Evolutionary conservation across 2,329 filamentous ascomycete genomes (phyloP), one percentile per base, ranked within the genome.

Genomic region (Fusarium palustre): DNA sequence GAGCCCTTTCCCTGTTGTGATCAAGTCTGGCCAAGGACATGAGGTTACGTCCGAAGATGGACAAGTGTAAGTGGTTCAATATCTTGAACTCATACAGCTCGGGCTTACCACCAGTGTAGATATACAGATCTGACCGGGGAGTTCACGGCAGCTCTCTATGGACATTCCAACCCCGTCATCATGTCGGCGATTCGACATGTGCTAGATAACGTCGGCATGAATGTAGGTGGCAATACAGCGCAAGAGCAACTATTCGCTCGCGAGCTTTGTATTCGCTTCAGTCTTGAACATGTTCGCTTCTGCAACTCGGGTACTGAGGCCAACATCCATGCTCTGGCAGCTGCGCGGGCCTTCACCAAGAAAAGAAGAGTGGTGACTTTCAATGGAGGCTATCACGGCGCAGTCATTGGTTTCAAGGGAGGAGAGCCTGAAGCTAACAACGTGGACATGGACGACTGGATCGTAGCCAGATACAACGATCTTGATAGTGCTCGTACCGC

Each of bases 291-390:
- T 15, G 78, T 90, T 5, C 82, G 89, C 2, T 90, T 91, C 76
- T 84, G 86, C 42, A 91, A 91, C 76, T 89, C 87, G 0, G 89
- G 89, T 3, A 91, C 89, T 0, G 89, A 91, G 75, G 88, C 88
- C 7, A 91, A 88, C 52, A 80, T 87, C 7, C 85, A 88, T 72
- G 88, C 88, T 4, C 73, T 91, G 2, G 84, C 83, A 5, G 83
- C 81, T 2, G 88, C 87, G 1, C 81, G 84, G 12, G 78, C 78
- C 20, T 87, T 79, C 50, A 81, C 80, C 5, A 74, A 76, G 1
- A 82, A 81, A 34, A 78, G 77, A 20, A 85, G 84, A 74, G 79
- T 87, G 1, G 86, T 85, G 2, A 83, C 83, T 1, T 83, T 89
- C 20, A 79, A 73, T 0, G 87, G 87, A 25, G 80, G 76, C 3